These are phyloP conservation scores for Protomyces gravidus DNA, from an alignment of 1,139 yeast species.

Conservation along the genomic window DNA sequence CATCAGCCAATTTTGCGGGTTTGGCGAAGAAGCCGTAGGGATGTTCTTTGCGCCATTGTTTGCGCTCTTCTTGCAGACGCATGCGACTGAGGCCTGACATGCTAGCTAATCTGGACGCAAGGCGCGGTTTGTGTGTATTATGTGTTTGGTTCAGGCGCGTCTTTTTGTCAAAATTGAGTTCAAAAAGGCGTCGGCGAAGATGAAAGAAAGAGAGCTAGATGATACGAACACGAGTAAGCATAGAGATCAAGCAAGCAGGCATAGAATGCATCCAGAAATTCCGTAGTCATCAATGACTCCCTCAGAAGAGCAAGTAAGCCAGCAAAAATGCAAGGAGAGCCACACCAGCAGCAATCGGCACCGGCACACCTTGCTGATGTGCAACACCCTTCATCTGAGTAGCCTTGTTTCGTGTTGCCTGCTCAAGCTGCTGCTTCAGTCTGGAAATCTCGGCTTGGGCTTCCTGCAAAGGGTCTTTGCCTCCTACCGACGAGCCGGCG, in stretches of 20 bases:
- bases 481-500: neutral
- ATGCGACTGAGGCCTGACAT: conserved; percentile 55
- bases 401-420: conserved; percentile 30
- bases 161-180: too few species aligned
- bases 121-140: too few species aligned
- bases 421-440: conserved; percentile 33
- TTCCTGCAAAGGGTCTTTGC: conserved; percentile 2
- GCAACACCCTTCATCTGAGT: conserved; percentile 20
- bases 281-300: neutral
- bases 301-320: conserved; percentile 57
- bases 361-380: conserved; percentile 47
- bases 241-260: neutral
- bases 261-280: neutral
- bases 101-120: too few species aligned
- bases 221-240: neutral
- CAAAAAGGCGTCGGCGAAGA: too few species aligned
- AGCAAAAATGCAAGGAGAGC: conserved; percentile 55
- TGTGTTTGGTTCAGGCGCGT: too few species aligned
- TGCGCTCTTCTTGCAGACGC: conserved; percentile 54
- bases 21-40: conserved; percentile 86
- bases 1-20: conserved; percentile 72
- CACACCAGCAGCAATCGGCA: conserved; percentile 51
- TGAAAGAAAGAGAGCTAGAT: neutral
- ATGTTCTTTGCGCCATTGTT: conserved; percentile 97
- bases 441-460: conserved; percentile 34